phyloP scores from a whole-genome alignment of 2,329 filamentous ascomycete species.

The Cladosporium sp. region DNA sequence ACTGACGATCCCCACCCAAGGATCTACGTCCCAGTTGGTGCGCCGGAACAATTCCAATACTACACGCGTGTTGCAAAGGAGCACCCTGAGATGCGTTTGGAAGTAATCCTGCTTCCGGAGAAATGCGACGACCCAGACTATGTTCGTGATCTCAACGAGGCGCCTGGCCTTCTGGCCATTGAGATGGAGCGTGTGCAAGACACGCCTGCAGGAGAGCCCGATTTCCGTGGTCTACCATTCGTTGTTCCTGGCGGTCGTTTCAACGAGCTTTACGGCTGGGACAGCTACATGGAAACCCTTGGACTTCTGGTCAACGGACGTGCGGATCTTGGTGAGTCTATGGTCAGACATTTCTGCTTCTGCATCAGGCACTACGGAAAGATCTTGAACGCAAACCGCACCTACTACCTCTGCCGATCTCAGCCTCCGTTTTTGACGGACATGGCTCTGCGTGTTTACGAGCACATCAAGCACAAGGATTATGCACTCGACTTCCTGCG shows the following conservation, averaged over 20 bases:
- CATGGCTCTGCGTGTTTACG: conserved; percentile 91
- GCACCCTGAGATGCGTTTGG: conserved; percentile 77
- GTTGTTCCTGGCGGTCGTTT: conserved; percentile 97
- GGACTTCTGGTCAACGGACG: conserved; percentile 82
- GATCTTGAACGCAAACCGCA: conserved; percentile 92
- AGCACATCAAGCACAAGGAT: conserved; percentile 83
- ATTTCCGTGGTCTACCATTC: conserved; percentile 78
- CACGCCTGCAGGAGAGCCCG: conserved; percentile 63
- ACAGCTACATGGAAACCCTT: conserved; percentile 97
- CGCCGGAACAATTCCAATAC: conserved; percentile 84
- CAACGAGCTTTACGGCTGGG: conserved; percentile 98
- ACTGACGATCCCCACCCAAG: conserved; percentile 82
- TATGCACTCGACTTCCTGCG: conserved; percentile 77
- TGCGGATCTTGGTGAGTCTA: conserved; percentile 81
- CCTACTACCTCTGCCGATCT: conserved; percentile 90
- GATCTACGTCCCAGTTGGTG: conserved; percentile 83
- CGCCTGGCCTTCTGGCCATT: conserved; percentile 83
- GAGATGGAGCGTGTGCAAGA: conserved; percentile 71
- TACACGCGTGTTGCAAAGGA: conserved; percentile 76
- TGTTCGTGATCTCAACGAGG: conserved; percentile 77
- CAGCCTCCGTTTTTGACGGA: conserved; percentile 97
- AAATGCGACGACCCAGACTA: conserved; percentile 67
- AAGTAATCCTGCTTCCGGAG: conserved; percentile 75
- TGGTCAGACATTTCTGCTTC: conserved; percentile 97
- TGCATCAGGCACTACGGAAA: conserved; percentile 98